Evolutionary conservation across 306 rosid species (phyloP), one percentile per base, ranked within the genome.

Genomic region (Styphnolobium japonicum): DNA sequence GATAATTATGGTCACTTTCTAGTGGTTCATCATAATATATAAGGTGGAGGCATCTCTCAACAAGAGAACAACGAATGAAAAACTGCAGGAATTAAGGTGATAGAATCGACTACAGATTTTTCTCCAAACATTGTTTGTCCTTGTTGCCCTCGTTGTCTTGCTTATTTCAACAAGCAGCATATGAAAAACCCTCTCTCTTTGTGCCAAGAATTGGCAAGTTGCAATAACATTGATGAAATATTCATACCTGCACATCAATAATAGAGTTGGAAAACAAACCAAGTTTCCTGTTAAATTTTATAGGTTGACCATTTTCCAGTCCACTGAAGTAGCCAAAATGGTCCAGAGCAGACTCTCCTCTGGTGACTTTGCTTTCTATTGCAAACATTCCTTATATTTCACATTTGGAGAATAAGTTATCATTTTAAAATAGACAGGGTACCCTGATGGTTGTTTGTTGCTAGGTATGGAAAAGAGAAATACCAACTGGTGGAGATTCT

Each of bases 1-100:
- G n/a, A n/a, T n/a, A 21, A 57, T 46, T 19, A 67, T 19, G 9
- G 60, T 81, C 81, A 58, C 67, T 81, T 67, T 81, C 77, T 16
- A 25, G 48, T 4, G 64, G 15, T 6, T 62, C 10, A 57, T 46
- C 80, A 45, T 14, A 21, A 23, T n/a, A n/a, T n/a, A 62, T 15
- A 19, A 63, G 27, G 22, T 40, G 15, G 75, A 58, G 58, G 37
- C 61, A 33, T 15, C 56, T 46, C 16, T 34, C n/a, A 34, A 5
- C 11, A 60, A 79, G 60, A 76, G 68, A 62, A 64, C 73, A 64
- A 25, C 12, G 64, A 63, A 48, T 15, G 29, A 34, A 43, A 33
- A 33, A 31, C 22, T 27, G 10, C 71, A 27, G 15, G 10, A 75
- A 10, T 65, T 23, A 23, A 66, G 67, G 37, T 66, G 33, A 66